Evolutionary conservation across 768 basidiomycete genomes (phyloP).

Genomic region (Megacollybia marginata): DNA sequence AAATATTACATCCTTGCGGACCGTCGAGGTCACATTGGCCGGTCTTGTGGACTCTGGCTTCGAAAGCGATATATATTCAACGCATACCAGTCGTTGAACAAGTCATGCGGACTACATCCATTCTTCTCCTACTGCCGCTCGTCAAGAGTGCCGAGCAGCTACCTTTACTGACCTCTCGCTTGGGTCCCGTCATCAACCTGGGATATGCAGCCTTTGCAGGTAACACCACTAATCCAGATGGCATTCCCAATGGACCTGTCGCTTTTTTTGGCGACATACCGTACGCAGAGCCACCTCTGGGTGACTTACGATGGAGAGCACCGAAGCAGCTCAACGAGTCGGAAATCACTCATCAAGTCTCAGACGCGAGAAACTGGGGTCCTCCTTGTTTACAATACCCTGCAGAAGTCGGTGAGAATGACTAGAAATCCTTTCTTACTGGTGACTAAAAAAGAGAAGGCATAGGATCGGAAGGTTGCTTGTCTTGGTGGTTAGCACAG

Average conservation of each 20-base stretch:
- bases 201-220: conserved; percentile 35
- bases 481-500: not conserved
- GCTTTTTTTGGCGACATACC: conserved; percentile 36
- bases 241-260: conserved; percentile 26
- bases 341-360: conserved; percentile 13
- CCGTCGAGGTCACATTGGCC: too few relatives aligned
- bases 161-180: conserved; percentile 10
- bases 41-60: too few relatives aligned
- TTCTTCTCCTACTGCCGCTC: too few relatives aligned
- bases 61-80: too few relatives aligned
- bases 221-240: conserved; percentile 31
- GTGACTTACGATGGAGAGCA: conserved; percentile 30
- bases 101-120: too few relatives aligned
- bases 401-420: conserved; percentile 24
- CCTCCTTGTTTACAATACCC: conserved; percentile 39
- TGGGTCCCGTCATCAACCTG: conserved; percentile 31
- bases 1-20: too few relatives aligned
- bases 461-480: conserved; percentile 34
- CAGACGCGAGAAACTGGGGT: conserved; percentile 38
- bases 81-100: too few relatives aligned
- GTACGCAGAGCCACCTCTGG: conserved; percentile 33
- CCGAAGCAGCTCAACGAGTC: conserved; percentile 28
- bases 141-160: not conserved
- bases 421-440: too few relatives aligned
- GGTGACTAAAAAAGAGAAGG: conserved; percentile 4